Base-by-base conservation (phyloP, 2,329 filamentous ascomycete genomes). In the Bipolaris bicolor region DNA sequence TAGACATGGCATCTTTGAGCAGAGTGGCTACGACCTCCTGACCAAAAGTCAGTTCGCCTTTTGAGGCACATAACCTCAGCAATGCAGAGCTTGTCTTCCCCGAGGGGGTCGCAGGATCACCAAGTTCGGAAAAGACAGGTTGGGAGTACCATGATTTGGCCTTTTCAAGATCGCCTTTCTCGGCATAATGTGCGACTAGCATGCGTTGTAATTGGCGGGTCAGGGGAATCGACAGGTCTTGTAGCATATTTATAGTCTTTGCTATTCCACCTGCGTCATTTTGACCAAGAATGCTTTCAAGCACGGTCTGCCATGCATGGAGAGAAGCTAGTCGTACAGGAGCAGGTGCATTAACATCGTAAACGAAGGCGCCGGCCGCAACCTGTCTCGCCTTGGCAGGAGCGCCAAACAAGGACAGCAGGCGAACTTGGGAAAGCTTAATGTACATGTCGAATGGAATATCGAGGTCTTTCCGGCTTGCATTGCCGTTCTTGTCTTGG, bases 131-230 rank as follows among this genome's bases (percentile, higher is more conserved):
- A 13, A 76, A 67, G 3, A 87, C 77, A 1, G 83, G 80, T 60
- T 83, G 84, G 20, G 83, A 77, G 66, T 90, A 92, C 85, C 92
- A 91, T 11, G 80, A 72, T 68, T 89, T 88, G 2, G 88, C 88
- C 59, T 85, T 83, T n/a, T 81, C 73, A 3, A 89, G 70, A 45
- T 86, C 79, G 63, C 87, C 79, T 43, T 80, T 81, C 11, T 79
- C 73, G 1, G 88, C 84, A 65, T 88, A 92, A 64, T 89, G 89
- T 0, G 74, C 75, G 2, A 88, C 82, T 71, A 95, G 79, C 33
- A 84, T 66, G 54, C 78, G 69, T 53, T 83, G 81, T 24, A 78
- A 76, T 1, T 54, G 44, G 10, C 69, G 63, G 36, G 78, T 76
- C 44, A 83, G 76, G 3, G 70, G 70, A 55, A 73, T 44, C 16